Evolutionary conservation across 352 stramenopile species (phyloP), one percentile per base, ranked within the genome.

Genomic region (Pythium periplocum): DNA sequence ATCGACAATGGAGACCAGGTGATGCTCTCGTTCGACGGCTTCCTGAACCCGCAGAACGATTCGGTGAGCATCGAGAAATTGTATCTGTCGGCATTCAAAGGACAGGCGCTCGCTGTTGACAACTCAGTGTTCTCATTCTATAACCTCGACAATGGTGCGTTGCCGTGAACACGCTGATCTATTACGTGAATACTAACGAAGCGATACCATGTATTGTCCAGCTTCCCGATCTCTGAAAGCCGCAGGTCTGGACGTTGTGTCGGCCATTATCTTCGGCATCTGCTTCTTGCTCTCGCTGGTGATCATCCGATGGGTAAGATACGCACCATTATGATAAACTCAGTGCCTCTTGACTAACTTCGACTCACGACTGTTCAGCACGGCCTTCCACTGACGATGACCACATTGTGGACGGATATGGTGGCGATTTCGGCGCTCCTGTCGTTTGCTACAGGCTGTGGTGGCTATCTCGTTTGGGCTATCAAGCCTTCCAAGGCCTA

Each of bases 401-500:
- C 76, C 45, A 95, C 84, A 8, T 52, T 91, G 8, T 95, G 84
- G 84, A 95, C 84, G 2, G 84, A 95, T 56, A 76, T 93, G 58
- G 84, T 95, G 31, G 83, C 84, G 1, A 92, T 95, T 38, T 74
- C 80, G 4, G 76, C 82, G 26, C 51, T 95, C 12, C 90, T 93
- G 57, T 91, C 82, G 6, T 92, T 93, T 51, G 84, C 82, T 17
- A 80, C 81, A n/a, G 83, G 66, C 2, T 88, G 78, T 41, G 83
- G 75, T 32, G 82, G 82, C 1, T 93, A 78, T 47, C 48, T 95
- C 5, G 77, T 95, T n/a, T 95, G 84, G 84, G 69, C 83, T 4
- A 78, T 93, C 17, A 69, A 91, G 56, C 84, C 84, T 32, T 95
- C 84, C 6, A 88, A 90, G 51, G 75, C 79, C 4, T 95, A 87